A percentile compares a stretch with the other conserved stretches of the same genome.
These are phyloP conservation scores for Neonectria magnoliae DNA, from an alignment of 2,329 filamentous ascomycete species.

Conservation along the genomic window DNA sequence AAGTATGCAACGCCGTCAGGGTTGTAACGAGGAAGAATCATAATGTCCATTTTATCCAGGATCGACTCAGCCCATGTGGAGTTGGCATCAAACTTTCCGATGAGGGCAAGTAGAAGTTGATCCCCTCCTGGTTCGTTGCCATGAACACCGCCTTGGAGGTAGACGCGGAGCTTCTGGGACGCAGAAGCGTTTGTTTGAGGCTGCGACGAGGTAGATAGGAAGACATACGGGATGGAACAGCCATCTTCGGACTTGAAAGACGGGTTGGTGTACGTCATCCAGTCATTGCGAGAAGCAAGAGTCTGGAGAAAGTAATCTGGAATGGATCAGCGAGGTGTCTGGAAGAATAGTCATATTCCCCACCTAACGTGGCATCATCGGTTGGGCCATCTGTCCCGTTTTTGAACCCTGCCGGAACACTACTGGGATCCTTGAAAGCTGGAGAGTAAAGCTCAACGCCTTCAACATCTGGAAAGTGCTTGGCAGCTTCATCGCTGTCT, in stretches of 20 bases:
- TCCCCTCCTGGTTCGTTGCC: slow-evolving; percentile 48
- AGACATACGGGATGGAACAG: slow-evolving; percentile 35
- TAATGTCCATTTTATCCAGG: slow-evolving; percentile 42
- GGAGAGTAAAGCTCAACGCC: too few relatives aligned
- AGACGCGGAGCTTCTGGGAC: slow-evolving; percentile 43
- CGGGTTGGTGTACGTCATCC: slow-evolving; percentile 37
- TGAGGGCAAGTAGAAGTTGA: slow-evolving; percentile 43
- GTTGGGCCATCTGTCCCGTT: too few relatives aligned
- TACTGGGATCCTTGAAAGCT: too few relatives aligned
- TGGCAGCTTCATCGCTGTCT: too few relatives aligned
- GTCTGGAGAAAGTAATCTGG: slow-evolving; percentile 35
- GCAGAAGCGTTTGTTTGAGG: too few relatives aligned
- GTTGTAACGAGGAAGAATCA: slow-evolving; percentile 47
- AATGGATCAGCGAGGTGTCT: background rate
- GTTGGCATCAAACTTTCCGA: slow-evolving; percentile 45
- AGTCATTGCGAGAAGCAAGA: slow-evolving; percentile 33
- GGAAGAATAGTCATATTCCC: too few relatives aligned
- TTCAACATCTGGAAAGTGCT: too few relatives aligned
- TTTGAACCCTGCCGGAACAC: too few relatives aligned
- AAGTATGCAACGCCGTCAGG: slow-evolving; percentile 49
- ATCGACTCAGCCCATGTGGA: slow-evolving; percentile 42
- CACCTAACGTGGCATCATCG: too few relatives aligned
- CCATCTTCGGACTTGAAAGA: slow-evolving; percentile 38
- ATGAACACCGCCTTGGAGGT: slow-evolving; percentile 46
- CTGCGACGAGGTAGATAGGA: slow-evolving; percentile 15